Percentiles rank a stretch among this genome's conserved stretches.
Evolutionary conservation across 2,329 filamentous ascomycete genomes (phyloP).

Genomic region (Botrytis squamosa): DNA sequence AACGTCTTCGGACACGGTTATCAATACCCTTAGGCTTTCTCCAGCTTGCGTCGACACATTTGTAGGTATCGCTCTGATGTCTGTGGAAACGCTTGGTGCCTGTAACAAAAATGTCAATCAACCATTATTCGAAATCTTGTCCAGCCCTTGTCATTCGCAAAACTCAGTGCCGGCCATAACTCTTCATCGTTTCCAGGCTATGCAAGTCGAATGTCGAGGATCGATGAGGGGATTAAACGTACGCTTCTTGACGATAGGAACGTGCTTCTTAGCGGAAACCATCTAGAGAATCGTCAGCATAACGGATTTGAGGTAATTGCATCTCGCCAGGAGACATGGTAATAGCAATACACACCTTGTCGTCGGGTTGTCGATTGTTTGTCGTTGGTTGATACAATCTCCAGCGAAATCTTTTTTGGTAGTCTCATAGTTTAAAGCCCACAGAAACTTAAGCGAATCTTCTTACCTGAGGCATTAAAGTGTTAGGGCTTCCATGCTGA

Average conservation of each 20-base stretch:
- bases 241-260: constrained; percentile 99
- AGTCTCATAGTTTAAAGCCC: constrained; percentile 23
- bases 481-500: constrained; percentile 9
- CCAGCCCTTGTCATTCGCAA: not conserved
- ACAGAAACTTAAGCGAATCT: constrained; percentile 20
- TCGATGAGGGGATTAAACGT: constrained; percentile 51
- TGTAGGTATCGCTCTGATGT: constrained; percentile 98
- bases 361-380: constrained; percentile 37
- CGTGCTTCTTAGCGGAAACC: constrained; percentile 99
- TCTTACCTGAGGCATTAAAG: constrained; percentile 6
- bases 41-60: constrained; percentile 86
- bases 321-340: constrained; percentile 4
- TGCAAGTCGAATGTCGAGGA: constrained; percentile 10
- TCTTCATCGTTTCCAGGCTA: not conserved
- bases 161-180: not conserved
- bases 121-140: not conserved
- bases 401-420: constrained; percentile 29
- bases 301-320: not conserved
- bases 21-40: constrained; percentile 99
- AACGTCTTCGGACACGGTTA: constrained; percentile 94
- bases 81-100: constrained; percentile 93
- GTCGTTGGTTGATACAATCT: constrained; percentile 29
- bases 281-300: constrained; percentile 57
- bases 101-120: constrained; percentile 44
- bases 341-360: constrained; percentile 34